Percentiles rank a stretch among this genome's conserved stretches.
phyloP scores from a whole-genome alignment of 495 filamentous ascomycete species.

The Neurospora sp. region DNA sequence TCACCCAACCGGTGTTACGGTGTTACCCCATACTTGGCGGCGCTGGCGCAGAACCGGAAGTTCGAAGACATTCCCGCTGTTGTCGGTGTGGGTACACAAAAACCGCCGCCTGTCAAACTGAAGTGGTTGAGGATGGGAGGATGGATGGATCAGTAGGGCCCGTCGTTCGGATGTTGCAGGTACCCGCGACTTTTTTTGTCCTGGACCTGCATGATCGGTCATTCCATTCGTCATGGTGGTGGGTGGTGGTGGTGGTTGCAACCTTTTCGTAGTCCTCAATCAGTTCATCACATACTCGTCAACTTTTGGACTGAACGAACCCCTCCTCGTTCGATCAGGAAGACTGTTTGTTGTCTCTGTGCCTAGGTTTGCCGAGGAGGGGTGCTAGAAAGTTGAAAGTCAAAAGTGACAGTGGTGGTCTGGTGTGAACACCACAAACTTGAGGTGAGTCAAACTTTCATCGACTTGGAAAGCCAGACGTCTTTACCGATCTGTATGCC shows the following conservation, averaged over 20 bases:
- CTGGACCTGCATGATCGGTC: background rate
- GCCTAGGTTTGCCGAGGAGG: background rate
- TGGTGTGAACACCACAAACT: background rate
- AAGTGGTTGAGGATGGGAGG: background rate
- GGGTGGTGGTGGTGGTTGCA: background rate
- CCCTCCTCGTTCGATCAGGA: background rate
- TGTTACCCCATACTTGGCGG: background rate
- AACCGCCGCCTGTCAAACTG: background rate
- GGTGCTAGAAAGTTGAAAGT: background rate
- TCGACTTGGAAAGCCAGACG: background rate
- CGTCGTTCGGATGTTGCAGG: background rate
- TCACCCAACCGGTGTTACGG: background rate
- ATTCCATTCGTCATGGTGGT: background rate
- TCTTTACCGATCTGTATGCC: background rate
- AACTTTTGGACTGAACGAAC: background rate
- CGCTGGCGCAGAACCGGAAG: background rate
- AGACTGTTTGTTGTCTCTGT: background rate
- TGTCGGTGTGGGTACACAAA: background rate
- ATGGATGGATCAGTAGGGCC: background rate
- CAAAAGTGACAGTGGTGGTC: background rate
- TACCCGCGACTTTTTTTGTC: background rate
- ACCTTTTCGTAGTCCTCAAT: background rate
- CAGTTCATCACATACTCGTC: background rate
- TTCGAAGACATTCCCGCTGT: background rate
- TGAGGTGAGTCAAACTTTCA: background rate